Base-by-base conservation (phyloP, 805 yeast genomes). In the Myxozyma vanderwaltii region DNA sequence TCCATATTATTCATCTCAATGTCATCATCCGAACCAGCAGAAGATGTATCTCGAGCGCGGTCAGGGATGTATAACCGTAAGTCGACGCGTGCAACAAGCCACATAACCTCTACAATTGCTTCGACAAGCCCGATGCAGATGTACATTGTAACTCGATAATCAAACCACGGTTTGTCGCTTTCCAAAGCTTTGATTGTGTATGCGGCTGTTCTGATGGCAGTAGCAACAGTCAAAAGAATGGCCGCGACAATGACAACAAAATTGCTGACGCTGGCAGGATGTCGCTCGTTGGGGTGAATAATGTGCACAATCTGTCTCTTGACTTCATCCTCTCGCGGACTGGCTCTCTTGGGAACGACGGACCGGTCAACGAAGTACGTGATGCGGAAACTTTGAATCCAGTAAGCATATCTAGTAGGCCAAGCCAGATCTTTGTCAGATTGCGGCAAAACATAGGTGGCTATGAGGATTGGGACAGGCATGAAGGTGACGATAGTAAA, bases 141-240 rank as follows among this genome's bases (percentile, higher is more conserved):
- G 27, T 47, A 47, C 51, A 49, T 38, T 5, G 52, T 38, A 8
- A 49, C 52, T 19, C 52, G 43, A 23, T 36, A 35, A 36, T 49
- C 44, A 36, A 23, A 26, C 52, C 52, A 38, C 1, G 52, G 52
- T 44, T 49, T 36, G 15, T 38, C 33, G 3, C 13, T 5, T 33
- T 49, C 44, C 13, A n/a, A 27, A 13, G 15, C 29, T 21, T 15
- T 15, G 7, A 19, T 15, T 10, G 12, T 31, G 15, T 10, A 5
- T 33, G 38, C 23, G 23, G 51, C 51, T 12, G 40, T 21, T 12
- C 51, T 39, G 27, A 33, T 17, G 27, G 27, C 39, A 19, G 51
- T 47, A 19, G 51, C 51, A 33, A 33, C 2, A 4, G 51, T 47
- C 24, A 47, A 13, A 7, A 47, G n/a, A 19, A 47, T 33, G 15